Base-by-base conservation (phyloP, 352 stramenopile species). In the Globisporangium rhizosaccharum region DNA sequence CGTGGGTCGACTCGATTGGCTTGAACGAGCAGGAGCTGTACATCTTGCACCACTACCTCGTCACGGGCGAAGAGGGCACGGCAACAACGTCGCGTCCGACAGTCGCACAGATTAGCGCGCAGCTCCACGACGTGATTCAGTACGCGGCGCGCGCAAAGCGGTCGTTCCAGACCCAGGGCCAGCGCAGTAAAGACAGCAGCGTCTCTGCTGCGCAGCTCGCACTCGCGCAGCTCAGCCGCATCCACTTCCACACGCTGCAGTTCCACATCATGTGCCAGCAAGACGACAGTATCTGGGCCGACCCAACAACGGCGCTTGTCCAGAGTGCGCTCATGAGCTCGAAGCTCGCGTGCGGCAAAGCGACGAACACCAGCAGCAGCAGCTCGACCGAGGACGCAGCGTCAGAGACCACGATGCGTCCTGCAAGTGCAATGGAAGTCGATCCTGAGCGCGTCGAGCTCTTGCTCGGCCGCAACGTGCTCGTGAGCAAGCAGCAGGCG, bases 241-340 rank as follows among this genome's bases (percentile, higher is more conserved):
- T 93, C 54, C 84, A 93, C 65, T 93, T 93, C 65, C 84, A 93
- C 65, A 93, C 84, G 50, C 71, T 94, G 26, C 84, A 92, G 50
- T 94, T 94, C 66, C 84, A 94, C 68, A 90, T 94, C 61, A 77
- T 90, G 26, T 94, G 84, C 66, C 84, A 94, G 53, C 73, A 79
- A 51, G 53, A 75, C 9, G 70, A 67, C 8, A 75, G 75, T 50
- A 82, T 77, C 30, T 92, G 82, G 82, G 78, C 77, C 33, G 76
- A 90, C 55, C 82, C 84, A 23, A 92, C 73, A 45, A 76, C 69
- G 26, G 79, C 84, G 33, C 63, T 93, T 33, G 65, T 92, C 17
- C 82, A 93, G 53, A 88, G 78, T 45, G 72, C 82, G 41, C 76
- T 93, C 50, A 90, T 93, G 79, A 92, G 82, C 51, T 87, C 78